Percentiles rank a stretch among this genome's conserved stretches.
phyloP scores from a whole-genome alignment of 75 land plant species.

The Cunninghamia lanceolata region DNA sequence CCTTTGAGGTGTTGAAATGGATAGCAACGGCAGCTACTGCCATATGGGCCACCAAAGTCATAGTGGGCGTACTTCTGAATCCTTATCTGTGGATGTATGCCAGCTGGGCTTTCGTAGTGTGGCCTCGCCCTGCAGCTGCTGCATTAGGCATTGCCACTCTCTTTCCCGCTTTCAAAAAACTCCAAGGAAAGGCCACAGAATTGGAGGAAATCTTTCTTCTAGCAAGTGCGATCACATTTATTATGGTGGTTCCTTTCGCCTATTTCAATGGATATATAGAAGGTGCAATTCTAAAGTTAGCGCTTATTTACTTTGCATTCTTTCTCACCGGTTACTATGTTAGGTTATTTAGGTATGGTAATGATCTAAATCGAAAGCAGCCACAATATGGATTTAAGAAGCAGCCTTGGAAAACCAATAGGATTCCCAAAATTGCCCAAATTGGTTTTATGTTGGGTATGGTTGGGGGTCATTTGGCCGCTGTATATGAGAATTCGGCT shows the following conservation, averaged over 20 bases:
- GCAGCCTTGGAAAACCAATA: constrained; percentile 49
- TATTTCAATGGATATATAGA: constrained; percentile 76
- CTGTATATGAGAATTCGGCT: constrained; percentile 67
- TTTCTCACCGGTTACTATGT: constrained; percentile 61
- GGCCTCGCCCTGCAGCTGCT: constrained; percentile 11
- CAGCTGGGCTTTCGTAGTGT: constrained; percentile 11
- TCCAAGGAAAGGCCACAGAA: background rate
- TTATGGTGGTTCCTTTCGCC: constrained; percentile 49
- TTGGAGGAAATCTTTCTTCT: background rate
- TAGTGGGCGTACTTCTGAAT: background rate
- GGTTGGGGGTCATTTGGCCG: constrained; percentile 76
- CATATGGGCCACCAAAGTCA: background rate
- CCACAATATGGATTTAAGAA: constrained; percentile 25
- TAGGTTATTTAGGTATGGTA: constrained; percentile 55
- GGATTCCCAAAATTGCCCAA: constrained; percentile 23
- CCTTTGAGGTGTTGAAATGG: background rate
- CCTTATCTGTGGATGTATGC: constrained; percentile 7
- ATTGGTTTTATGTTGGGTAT: constrained; percentile 42
- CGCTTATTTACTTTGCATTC: constrained; percentile 63
- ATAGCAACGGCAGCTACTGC: background rate
- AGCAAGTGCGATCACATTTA: constrained; percentile 1
- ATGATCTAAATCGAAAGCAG: constrained; percentile 26
- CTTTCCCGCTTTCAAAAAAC: background rate
- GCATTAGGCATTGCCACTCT: background rate
- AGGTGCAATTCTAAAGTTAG: constrained; percentile 76